Evolutionary conservation across 306 rosid genomes (phyloP).

Genomic region (Dalbergia cochinchinensis): DNA sequence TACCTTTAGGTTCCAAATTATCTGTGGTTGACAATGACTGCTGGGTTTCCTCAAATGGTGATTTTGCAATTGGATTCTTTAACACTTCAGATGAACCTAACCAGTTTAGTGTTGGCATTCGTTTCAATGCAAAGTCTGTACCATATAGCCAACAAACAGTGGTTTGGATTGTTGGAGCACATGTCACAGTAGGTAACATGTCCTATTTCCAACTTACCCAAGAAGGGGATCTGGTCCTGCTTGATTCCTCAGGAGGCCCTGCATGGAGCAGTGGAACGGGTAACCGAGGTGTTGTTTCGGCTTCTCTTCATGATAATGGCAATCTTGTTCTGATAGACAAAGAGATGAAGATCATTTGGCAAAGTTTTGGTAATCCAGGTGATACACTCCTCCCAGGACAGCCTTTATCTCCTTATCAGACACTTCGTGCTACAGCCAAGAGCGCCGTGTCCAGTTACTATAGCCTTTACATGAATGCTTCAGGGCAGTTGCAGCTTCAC

Average conservation of each 20-base stretch:
- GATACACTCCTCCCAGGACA: conserved; percentile 90
- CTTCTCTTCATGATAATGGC: conserved; percentile 68
- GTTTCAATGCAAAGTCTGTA: conserved; percentile 69
- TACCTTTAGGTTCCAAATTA: conserved; percentile 78
- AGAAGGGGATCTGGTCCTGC: conserved; percentile 68
- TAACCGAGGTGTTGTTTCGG: conserved; percentile 59
- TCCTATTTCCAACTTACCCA: conserved; percentile 68
- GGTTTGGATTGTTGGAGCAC: conserved; percentile 79
- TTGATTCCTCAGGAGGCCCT: conserved; percentile 57
- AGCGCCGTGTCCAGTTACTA: conserved; percentile 65
- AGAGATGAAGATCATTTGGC: conserved; percentile 63
- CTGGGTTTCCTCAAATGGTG: conserved; percentile 81
- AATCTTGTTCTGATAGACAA: conserved; percentile 72
- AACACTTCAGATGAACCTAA: conserved; percentile 60
- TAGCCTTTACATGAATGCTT: conserved; percentile 69
- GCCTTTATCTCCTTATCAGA: conserved; percentile 53
- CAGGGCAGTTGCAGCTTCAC: conserved; percentile 70
- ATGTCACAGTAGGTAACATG: conserved; percentile 56
- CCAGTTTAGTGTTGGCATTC: conserved; percentile 68
- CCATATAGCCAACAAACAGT: conserved; percentile 59
- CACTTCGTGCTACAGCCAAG: conserved; percentile 70
- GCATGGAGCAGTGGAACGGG: conserved; percentile 68
- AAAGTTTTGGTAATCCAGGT: conserved; percentile 76
- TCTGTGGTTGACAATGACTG: conserved; percentile 53
- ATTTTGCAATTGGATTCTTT: conserved; percentile 80